These are phyloP conservation scores for Carex sylvatica DNA, from an alignment of 202 grass and related monocot species.

Conservation along the genomic window DNA sequence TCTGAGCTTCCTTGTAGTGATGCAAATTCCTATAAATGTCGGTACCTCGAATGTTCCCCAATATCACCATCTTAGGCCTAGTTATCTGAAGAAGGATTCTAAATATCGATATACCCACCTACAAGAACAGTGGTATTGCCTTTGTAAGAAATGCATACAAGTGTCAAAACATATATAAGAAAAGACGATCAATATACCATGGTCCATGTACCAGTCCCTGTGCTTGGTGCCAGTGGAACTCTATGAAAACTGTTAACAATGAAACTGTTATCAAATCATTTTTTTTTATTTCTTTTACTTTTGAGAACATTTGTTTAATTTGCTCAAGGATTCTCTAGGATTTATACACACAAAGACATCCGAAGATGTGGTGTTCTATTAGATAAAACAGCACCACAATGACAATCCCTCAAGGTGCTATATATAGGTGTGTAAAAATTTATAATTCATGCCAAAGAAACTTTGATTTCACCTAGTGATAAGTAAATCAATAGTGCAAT, in stretches of 20 bases:
- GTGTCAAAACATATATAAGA: not conserved
- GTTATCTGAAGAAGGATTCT: conserved; percentile 84
- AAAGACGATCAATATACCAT: not conserved
- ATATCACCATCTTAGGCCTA: conserved; percentile 65
- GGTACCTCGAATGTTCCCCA: conserved; percentile 77
- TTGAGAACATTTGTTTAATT: not conserved
- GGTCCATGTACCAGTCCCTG: not conserved
- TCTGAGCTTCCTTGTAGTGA: conserved; percentile 88
- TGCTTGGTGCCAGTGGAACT: not conserved
- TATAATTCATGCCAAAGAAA: not conserved
- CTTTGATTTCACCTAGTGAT: too few relatives aligned
- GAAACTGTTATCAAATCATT: not conserved
- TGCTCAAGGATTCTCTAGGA: not conserved
- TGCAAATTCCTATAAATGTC: conserved; percentile 74
- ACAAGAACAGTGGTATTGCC: not conserved
- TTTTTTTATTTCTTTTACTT: not conserved
- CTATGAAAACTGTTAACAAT: too few relatives aligned
- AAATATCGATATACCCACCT: conserved; percentile 88
- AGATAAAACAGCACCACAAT: not conserved
- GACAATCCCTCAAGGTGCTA: not conserved
- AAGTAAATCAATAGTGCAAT: too few relatives aligned
- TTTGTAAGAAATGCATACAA: not conserved
- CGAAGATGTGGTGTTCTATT: not conserved
- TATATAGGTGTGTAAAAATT: not conserved
- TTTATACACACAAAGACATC: not conserved